Evolutionary conservation across 345 rosid genomes (phyloP), one percentile per base, ranked within the genome.

Genomic region (Raphanus sativus): DNA sequence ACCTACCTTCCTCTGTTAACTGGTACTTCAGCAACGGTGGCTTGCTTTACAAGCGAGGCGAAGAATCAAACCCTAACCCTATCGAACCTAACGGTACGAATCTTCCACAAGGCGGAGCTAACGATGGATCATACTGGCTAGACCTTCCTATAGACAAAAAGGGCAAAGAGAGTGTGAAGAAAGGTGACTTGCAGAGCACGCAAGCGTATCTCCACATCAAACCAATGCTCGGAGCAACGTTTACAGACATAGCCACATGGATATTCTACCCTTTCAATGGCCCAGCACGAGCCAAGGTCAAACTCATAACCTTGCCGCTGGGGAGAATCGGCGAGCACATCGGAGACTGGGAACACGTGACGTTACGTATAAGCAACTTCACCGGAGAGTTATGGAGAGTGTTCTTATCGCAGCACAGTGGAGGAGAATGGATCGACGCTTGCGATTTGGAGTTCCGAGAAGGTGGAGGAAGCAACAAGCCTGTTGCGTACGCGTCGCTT

Each of bases 271-370:
- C 98, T 21, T 94, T 88, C 76, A 92, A 94, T 15, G 97, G 98
- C 0, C 88, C 97, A 0, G 89, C 87, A 3, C 82, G 63, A 80
- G 97, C 89, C 6, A 89, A 94, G 16, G 84, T 92, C n/a, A 86
- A 83, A 71, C 36, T 88, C 74, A 11, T 94, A 26, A 81, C 81
- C 8, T 45, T 90, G 8, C 62, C 87, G 0, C 12, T 92, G 24
- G 92, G 97, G 24, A 88, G 58, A 75, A 84, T 94, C 65, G 98
- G 97, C 6, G 86, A 90, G 70, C 98, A 94, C 64, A 82, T 91
- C 8, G 97, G 98, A 0, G 97, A 94, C 5, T 94, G 97, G 98
- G 98, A 94, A 84, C 97, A 92, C 65, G 63, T 85, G 66, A 89
- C 97, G 48, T 71, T 94, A 32, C 71, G 97, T 65, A 67, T 92